A percentile compares a stretch with the other conserved stretches of the same genome.
Conservation (phyloP, 1,284 basidiomycete genomes). For the Ustilago cynodontis region DNA sequence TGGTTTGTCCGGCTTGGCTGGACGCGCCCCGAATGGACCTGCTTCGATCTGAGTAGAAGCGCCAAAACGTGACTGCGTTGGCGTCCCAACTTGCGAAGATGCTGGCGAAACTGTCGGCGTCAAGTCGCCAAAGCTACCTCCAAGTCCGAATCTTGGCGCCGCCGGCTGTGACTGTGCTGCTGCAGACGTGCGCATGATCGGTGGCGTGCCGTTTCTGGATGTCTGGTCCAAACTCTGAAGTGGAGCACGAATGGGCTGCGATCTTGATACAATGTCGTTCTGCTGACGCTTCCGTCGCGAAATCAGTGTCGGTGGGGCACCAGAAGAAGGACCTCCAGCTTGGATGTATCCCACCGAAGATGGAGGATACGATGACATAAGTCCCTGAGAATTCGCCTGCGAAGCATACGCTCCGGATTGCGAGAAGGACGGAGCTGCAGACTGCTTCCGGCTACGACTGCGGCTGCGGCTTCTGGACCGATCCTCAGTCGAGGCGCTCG, state of each 20-base stretch:
- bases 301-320: constrained; percentile 28
- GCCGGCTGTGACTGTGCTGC: constrained; percentile 26
- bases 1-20: constrained; percentile 12
- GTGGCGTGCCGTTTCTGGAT: not conserved
- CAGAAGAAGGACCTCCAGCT: constrained; percentile 11
- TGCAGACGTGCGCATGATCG: not conserved
- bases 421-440: constrained; percentile 17
- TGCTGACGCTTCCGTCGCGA: constrained; percentile 27
- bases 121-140: constrained; percentile 32
- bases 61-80: constrained; percentile 13
- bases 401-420: constrained; percentile 19
- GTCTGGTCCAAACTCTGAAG: constrained; percentile 7
- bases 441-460: constrained; percentile 23
- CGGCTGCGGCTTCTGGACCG: constrained; percentile 34
- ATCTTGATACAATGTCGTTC: constrained; percentile 4
- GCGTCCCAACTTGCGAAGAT: constrained; percentile 24
- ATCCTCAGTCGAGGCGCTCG: constrained; percentile 31
- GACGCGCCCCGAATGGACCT: constrained; percentile 37
- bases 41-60: constrained; percentile 44
- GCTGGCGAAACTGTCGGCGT: constrained; percentile 30
- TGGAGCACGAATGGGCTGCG: constrained; percentile 24
- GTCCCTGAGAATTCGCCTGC: constrained; percentile 14
- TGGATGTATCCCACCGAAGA: constrained; percentile 27
- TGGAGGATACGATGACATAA: constrained; percentile 27
- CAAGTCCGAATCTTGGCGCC: constrained; percentile 19